Evolutionary conservation across 805 yeast genomes (phyloP).

Genomic region (Allodekkera sacchari): DNA sequence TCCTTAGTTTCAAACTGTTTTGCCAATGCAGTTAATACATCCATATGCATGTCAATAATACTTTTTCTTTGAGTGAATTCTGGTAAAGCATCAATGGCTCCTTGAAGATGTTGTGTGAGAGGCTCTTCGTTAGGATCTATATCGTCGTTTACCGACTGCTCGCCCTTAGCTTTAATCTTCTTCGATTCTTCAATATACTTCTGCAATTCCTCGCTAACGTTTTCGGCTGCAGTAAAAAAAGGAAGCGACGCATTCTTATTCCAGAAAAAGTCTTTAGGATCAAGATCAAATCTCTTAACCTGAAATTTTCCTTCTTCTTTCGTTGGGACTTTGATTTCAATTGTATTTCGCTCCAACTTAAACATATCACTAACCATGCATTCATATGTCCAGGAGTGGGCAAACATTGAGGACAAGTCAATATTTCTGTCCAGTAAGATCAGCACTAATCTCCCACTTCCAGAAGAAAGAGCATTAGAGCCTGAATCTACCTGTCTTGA

Average conservation of each 20-base stretch:
- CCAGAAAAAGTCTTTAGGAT: slow-evolving; percentile 94
- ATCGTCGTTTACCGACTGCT: slow-evolving; percentile 65
- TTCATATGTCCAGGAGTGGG: slow-evolving; percentile 97
- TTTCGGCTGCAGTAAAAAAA: slow-evolving; percentile 98
- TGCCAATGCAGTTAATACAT: slow-evolving; percentile 76
- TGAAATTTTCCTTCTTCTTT: slow-evolving; percentile 25
- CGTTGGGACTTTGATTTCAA: slow-evolving; percentile 39
- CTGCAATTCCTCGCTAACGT: slow-evolving; percentile 77
- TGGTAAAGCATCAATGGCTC: slow-evolving; percentile 87
- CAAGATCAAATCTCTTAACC: slow-evolving; percentile 72
- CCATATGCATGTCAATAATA: slow-evolving; percentile 94
- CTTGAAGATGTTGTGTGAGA: slow-evolving; percentile 64
- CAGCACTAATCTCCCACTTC: slow-evolving; percentile 58
- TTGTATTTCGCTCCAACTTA: slow-evolving; percentile 72
- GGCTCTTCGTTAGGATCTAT: slow-evolving; percentile 50
- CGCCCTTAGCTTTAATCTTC: slow-evolving; percentile 71
- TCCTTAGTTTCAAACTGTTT: slow-evolving; percentile 80
- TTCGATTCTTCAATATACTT: slow-evolving; percentile 82
- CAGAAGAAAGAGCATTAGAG: slow-evolving; percentile 8
- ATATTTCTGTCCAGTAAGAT: slow-evolving; percentile 80
- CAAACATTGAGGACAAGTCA: slow-evolving; percentile 87
- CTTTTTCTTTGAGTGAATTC: slow-evolving; percentile 83
- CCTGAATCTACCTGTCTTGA: slow-evolving; percentile 28
- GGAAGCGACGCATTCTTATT: slow-evolving; percentile 73
- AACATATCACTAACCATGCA: slow-evolving; percentile 93